Evolutionary conservation across 306 rosid species (phyloP), one percentile per base, ranked within the genome.

Genomic region (Mimosa pudica): DNA sequence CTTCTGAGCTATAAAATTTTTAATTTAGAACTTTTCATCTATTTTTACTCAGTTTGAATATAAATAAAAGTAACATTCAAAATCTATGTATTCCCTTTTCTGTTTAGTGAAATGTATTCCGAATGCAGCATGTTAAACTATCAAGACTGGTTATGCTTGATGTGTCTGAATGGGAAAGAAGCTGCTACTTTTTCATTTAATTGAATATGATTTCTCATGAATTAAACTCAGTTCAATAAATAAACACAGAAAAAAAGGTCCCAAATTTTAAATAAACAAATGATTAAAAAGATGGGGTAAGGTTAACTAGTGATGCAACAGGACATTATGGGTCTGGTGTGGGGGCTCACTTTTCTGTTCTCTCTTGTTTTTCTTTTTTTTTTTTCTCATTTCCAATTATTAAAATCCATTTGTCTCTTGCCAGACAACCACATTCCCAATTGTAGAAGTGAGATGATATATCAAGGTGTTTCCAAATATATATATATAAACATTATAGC

Each of bases 401-500:
- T 88, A 84, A 87, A 87, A 82, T 78, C 81, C 85, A 55, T 85
- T 85, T 92, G 90, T 88, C 96, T 85, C 90, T 89, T 85, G 81
- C 84, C 93, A 85, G 89, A 90, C 91, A 89, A 85, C 90, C 97
- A 90, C 83, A 88, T 81, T 83, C 88, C 85, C 89, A 87, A 86
- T 84, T 84, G 88, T 89, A 89, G 84, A 89, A 88, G 93, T 89
- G 93, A 88, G 88, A 83, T 81, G 63, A 78, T 82, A 82, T 66
- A 65, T 63, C 79, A 57, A 85, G 83, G 80, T 82, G 70, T 85
- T 42, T 70, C 81, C 70, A 75, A 58, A 69, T 24, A 82, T 20
- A 44, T 18, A 42, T 44, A 44, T 18, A 18, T 47, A 5, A 5
- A 11, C 5, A 68, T 41, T 41, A 42, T 3, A 44, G 35, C 65